phyloP scores from a whole-genome alignment of 805 yeast genomes.

The Myxozyma melibiosi region DNA sequence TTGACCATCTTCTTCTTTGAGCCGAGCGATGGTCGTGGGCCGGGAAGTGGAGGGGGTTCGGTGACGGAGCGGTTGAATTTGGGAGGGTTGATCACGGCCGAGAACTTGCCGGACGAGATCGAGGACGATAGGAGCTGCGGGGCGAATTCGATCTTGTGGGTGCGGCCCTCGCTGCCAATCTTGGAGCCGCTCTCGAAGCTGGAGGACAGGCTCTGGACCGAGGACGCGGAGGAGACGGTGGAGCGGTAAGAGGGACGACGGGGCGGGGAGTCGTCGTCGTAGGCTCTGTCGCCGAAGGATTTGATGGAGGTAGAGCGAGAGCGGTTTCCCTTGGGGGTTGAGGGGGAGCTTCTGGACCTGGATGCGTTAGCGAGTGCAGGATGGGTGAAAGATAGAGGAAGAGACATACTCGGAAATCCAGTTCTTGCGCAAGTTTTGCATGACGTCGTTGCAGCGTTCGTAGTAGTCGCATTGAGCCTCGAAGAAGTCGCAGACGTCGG shows the following conservation, averaged over 20 bases:
- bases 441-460: slow-evolving; percentile 28
- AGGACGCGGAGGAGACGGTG: slow-evolving; percentile 17
- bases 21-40: slow-evolving; percentile 24
- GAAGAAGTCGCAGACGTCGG: slow-evolving; percentile 30
- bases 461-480: slow-evolving; percentile 34
- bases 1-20: slow-evolving; percentile 29
- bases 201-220: slow-evolving; percentile 14
- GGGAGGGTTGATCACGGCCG: slow-evolving; percentile 24
- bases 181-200: slow-evolving; percentile 6
- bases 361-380: background rate
- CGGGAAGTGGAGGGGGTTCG: slow-evolving; percentile 30
- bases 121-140: slow-evolving; percentile 7
- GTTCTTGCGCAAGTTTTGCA: slow-evolving; percentile 23
- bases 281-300: slow-evolving; percentile 11
- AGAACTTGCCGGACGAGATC: slow-evolving; percentile 25
- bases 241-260: slow-evolving; percentile 26
- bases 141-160: slow-evolving; percentile 9
- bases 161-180: slow-evolving; percentile 12
- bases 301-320: slow-evolving; percentile 25
- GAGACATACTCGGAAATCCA: slow-evolving; percentile 26
- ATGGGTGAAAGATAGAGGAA: background rate
- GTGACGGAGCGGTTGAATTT: slow-evolving; percentile 27
- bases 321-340: slow-evolving; percentile 24
- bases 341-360: slow-evolving; percentile 4
- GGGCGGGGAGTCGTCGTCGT: slow-evolving; percentile 26